A percentile compares a stretch with the other conserved stretches of the same genome.
Conservation (phyloP, 2,329 filamentous ascomycete species). For the Neospermospora avenae region DNA sequence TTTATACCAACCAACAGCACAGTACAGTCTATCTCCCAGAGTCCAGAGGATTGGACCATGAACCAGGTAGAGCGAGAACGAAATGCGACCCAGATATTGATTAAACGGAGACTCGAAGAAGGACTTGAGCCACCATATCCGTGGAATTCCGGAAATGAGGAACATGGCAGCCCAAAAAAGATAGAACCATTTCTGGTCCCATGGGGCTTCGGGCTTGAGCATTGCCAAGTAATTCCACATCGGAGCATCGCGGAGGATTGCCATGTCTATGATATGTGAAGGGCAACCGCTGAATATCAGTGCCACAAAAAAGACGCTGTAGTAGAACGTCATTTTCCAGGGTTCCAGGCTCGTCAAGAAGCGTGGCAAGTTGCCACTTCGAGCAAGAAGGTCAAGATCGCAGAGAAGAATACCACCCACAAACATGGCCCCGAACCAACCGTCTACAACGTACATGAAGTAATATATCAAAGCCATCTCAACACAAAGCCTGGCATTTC, state of each 20-base stretch:
- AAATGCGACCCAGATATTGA: conserved; percentile 61
- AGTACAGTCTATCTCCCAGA: conserved; percentile 61
- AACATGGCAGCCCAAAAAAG: conserved; percentile 59
- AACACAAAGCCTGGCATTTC: conserved; percentile 52
- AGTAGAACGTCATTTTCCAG: conserved; percentile 49
- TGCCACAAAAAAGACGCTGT: conserved; percentile 48
- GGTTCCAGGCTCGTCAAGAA: conserved; percentile 45
- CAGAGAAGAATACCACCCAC: conserved; percentile 57
- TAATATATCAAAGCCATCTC: conserved; percentile 56
- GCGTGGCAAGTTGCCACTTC: conserved; percentile 46
- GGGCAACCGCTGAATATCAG: conserved; percentile 61
- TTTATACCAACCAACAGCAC: conserved; percentile 54
- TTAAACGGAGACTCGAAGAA: conserved; percentile 58
- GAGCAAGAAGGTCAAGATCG: conserved; percentile 55
- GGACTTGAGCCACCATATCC: conserved; percentile 53
- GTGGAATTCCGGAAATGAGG: conserved; percentile 52
- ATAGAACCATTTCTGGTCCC: conserved; percentile 66
- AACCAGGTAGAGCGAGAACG: conserved; percentile 60
- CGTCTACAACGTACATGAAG: conserved; percentile 64
- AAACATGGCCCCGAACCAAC: conserved; percentile 59
- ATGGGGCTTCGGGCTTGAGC: conserved; percentile 63
- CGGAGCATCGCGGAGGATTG: conserved; percentile 47
- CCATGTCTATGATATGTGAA: conserved; percentile 32
- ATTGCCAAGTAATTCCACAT: conserved; percentile 43
- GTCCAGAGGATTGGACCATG: conserved; percentile 60